phyloP scores from a whole-genome alignment of 106 monocot genomes.

The Dendrobium officinale region DNA sequence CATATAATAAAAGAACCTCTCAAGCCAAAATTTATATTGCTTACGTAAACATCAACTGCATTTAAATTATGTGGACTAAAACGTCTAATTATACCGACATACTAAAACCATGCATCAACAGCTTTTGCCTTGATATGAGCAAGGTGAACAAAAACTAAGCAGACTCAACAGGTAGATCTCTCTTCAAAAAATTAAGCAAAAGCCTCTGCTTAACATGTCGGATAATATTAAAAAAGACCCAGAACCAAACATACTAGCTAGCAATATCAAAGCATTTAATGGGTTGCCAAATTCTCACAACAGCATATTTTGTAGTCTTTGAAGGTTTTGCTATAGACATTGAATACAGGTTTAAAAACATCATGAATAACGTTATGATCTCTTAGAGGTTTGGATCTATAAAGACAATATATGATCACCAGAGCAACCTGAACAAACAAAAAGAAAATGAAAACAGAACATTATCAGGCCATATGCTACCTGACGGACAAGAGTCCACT shows the following conservation, averaged over 20 bases:
- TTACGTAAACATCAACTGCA: background rate
- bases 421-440: background rate
- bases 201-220: background rate
- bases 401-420: background rate
- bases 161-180: background rate
- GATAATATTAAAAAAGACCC: background rate
- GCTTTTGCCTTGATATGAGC: background rate
- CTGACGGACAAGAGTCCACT: conserved; percentile 85
- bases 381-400: background rate
- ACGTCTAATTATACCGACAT: background rate
- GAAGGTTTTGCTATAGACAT: background rate
- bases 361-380: background rate
- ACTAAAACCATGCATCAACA: background rate
- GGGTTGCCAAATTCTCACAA: too few species aligned
- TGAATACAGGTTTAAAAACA: background rate
- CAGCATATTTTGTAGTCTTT: too few species aligned
- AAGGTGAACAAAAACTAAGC: background rate
- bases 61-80: background rate
- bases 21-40: background rate
- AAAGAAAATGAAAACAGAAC: background rate
- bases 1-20: background rate
- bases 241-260: too few species aligned
- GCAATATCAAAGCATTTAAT: too few species aligned
- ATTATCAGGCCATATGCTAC: conserved; percentile 16
- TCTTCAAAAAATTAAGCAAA: background rate